Base-by-base conservation (phyloP, 345 rosid species). In the Corchorus capsularis region DNA sequence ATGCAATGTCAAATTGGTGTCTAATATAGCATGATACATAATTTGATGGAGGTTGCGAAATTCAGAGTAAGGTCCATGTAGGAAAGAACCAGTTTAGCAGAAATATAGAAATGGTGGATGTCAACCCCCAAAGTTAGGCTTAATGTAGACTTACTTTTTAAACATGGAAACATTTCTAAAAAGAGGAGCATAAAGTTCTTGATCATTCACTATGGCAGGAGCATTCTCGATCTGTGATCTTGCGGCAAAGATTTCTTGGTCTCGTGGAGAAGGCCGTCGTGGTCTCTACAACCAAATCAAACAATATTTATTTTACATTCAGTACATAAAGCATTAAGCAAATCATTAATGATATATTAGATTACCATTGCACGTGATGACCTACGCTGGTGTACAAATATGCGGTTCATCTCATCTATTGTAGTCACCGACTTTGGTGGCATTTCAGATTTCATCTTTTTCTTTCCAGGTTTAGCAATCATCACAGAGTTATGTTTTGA, bases 141-240 rank as follows among this genome's bases (percentile, higher is more conserved):
- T 63, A 60, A 50, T 56, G 57, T 61, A 66, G 27, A 10, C 34
- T 49, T 83, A 89, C 99, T 92, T 92, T 85, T 81, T 92, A 86
- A 96, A 96, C 86, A 83, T 81, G 83, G 99, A 93, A 73, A 92
- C 88, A 83, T 96, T 96, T 60, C 93, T 89, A 73, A 85, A 96
- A 64, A 91, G 82, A 12, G 98, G 91, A 80, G 94, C 85, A 84
- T 92, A 82, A 80, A 96, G 99, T 81, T 90, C 88, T 73, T 35
- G 78, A 82, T 87, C 91, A 75, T 61, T 77, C 35, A 45, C 59
- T 65, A 50, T 50, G 59, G 67, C 13, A 27, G 89, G 87, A 77
- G 93, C 94, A 78, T 82, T 88, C 82, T 85, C 88, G 74, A 96
- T 93, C 83, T 89, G 85, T 46, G 75, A 75, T 79, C 83, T 90